Evolutionary conservation across 768 basidiomycete species (phyloP), one percentile per base, ranked within the genome.

Genomic region (Psilocybe azurescens): DNA sequence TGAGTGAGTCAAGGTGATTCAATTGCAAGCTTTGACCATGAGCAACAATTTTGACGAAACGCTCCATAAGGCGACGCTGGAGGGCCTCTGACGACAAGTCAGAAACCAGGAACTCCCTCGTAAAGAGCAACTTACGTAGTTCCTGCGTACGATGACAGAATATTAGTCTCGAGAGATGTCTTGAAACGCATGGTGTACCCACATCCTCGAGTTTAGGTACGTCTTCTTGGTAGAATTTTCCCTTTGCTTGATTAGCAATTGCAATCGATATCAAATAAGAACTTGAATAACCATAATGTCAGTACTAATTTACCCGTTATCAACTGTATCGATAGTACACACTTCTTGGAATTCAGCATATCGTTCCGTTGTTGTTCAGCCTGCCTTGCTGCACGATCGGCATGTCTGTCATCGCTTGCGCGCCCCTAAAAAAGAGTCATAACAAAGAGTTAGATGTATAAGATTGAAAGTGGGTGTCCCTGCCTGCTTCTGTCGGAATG

Each of bases 291-390:
- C 28, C 33, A 14, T 41, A 56, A 20, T 57, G 39, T 33, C 9
- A 38, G 30, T 36, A 24, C 36, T 49, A 18, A 18, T 32, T 20
- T 20, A 38, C 8, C 44, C 14, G 58, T 20, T n/a, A 57, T 6
- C 10, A 36, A 29, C 32, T 11, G n/a, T 20, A 20, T 20, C 11
- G 18, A 50, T n/a, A 14, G 24, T 41, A 60, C 77, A 33, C 61
- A 93, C 93, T 94, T 94, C 79, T 94, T 94, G 74, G 86, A 84
- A 66, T 89, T 90, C 47, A 86, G 73, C 93, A 94, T 94, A 44
- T 93, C 89, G 36, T 81, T 80, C 56, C 83, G 83, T 67, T 93
- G 91, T 66, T 91, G 88, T 64, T 93, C 91, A 48, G 85, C 85
- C 67, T 93, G 91, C 71, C 84, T 87, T 18, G 87, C 87, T 3